phyloP scores from a whole-genome alignment of 2,329 filamentous ascomycete species.

The Ophiostoma populinum region DNA sequence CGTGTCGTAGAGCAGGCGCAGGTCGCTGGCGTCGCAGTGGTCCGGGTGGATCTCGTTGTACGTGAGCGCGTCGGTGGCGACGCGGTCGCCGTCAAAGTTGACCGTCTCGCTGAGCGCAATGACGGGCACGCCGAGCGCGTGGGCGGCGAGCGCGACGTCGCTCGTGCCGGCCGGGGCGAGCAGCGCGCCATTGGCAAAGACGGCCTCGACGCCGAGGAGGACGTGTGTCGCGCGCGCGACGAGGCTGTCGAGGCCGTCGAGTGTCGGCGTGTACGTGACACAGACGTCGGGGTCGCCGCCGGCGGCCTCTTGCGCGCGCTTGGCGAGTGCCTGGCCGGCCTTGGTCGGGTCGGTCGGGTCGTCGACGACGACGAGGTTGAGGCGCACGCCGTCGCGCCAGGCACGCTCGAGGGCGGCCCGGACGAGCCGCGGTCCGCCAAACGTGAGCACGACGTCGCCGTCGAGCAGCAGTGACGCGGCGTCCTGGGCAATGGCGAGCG shows the following conservation, averaged over 20 bases:
- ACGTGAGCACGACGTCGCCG: conserved; percentile 73
- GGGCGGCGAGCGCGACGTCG: conserved; percentile 68
- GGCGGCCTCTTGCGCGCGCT: conserved; percentile 31
- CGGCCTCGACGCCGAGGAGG: conserved; percentile 76
- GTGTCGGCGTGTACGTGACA: conserved; percentile 62
- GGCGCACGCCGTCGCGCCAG: conserved; percentile 49
- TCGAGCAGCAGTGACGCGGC: conserved; percentile 60
- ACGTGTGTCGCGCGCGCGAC: conserved; percentile 51
- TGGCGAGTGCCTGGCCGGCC: conserved; percentile 43
- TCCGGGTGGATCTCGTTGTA: conserved; percentile 78
- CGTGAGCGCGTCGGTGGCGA: conserved; percentile 81
- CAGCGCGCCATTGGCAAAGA: conserved; percentile 87
- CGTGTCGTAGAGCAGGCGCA: conserved; percentile 72
- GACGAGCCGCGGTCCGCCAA: conserved; percentile 71
- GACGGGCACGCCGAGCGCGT: conserved; percentile 59
- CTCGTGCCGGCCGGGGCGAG: conserved; percentile 80
- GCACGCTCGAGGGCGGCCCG: conserved; percentile 67
- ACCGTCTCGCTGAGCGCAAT: conserved; percentile 86
- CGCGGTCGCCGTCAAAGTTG: conserved; percentile 75
- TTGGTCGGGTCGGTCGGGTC: conserved; percentile 33
- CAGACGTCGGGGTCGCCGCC: conserved; percentile 22
- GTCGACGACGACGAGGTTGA: conserved; percentile 75
- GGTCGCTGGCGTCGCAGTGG: conserved; percentile 39
- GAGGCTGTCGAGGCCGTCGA: conserved; percentile 59
- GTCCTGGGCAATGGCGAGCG: conserved; percentile 65